Evolutionary conservation across 441 rosid species (phyloP).

Genomic region (Lepidium campestre): DNA sequence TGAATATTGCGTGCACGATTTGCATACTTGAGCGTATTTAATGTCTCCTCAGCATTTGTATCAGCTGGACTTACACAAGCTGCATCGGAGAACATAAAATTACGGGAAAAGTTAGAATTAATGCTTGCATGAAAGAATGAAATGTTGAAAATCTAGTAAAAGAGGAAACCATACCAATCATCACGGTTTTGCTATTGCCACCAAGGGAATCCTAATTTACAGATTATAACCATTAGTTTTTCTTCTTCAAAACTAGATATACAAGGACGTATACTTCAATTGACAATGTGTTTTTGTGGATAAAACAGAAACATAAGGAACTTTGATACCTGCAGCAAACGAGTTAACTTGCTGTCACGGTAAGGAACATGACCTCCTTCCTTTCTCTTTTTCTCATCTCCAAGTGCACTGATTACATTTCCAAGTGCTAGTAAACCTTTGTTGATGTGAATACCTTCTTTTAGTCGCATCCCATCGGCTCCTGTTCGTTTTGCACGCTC

Average conservation of each 20-base stretch:
- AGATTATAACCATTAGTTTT: slow-evolving; percentile 16
- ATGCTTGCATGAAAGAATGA: background rate
- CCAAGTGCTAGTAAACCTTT: slow-evolving; percentile 94
- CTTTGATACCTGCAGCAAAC: slow-evolving; percentile 68
- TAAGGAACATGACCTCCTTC: slow-evolving; percentile 98
- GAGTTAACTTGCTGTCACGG: slow-evolving; percentile 98
- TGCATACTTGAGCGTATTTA: slow-evolving; percentile 91
- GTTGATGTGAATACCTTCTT: slow-evolving; percentile 97
- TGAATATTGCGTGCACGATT: slow-evolving; percentile 97
- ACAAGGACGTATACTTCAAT: background rate
- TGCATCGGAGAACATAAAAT: slow-evolving; percentile 22
- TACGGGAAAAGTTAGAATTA: background rate
- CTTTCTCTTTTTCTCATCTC: slow-evolving; percentile 90
- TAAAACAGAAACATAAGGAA: background rate
- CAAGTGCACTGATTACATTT: slow-evolving; percentile 93
- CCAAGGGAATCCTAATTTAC: slow-evolving; percentile 82
- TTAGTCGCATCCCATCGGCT: slow-evolving; percentile 90
- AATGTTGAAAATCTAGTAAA: background rate
- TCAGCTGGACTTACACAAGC: slow-evolving; percentile 99
- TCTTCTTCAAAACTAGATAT: background rate
- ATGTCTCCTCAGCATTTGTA: slow-evolving; percentile 92
- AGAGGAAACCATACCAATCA: slow-evolving; percentile 70
- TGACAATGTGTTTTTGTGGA: background rate
- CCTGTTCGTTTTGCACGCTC: slow-evolving; percentile 96
- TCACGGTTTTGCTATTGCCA: slow-evolving; percentile 96